Evolutionary conservation across 805 yeast species (phyloP), one percentile per base, ranked within the genome.

Genomic region (Candida silvatica): DNA sequence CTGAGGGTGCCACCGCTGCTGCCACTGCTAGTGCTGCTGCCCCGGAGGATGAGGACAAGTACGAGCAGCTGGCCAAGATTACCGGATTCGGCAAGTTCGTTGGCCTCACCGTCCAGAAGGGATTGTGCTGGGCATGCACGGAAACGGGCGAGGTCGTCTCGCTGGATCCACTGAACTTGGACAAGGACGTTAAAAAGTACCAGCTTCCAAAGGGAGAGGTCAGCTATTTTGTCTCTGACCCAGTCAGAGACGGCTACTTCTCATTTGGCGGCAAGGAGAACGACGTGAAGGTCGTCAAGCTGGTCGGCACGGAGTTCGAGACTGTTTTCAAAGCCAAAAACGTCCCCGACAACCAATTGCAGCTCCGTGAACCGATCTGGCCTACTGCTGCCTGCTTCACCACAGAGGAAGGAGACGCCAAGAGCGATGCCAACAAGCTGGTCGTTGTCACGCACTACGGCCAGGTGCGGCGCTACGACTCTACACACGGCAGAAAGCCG

Each of bases 221-320:
- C 27, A 59, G 66, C 37, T 55, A 75, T 25, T 71, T 70, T 49
- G 52, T 56, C 9, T 53, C 59, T 22, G 74, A 74, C 46, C 78
- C 77, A 3, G 48, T 54, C 12, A 66, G 62, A 16, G 52, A 54
- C 6, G 71, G 73, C 17, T 54, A 77, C 2, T 74, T 82, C 56
- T 95, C 92, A 1, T 73, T 64, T 48, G 97, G 97, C 24, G 98
- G 97, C 20, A 74, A 84, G 49, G 94, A 87, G 46, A 76, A 76
- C 39, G 88, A 84, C 52, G 59, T 83, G 4, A 71, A 71, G 34
- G 58, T 79, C 16, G 53, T 71, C 31, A 44, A 60, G 29, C 41
- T 74, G 17, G 40, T 43, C 14, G 11, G 25, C 7, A 27, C 32
- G 34, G 36, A 50, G 31, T 46, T 57, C 41, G 49, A 56, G 17